A percentile compares a stretch with the other conserved stretches of the same genome.
Evolutionary conservation across 2,329 filamentous ascomycete species (phyloP).

Genomic region (Tolypocladium nubicola): DNA sequence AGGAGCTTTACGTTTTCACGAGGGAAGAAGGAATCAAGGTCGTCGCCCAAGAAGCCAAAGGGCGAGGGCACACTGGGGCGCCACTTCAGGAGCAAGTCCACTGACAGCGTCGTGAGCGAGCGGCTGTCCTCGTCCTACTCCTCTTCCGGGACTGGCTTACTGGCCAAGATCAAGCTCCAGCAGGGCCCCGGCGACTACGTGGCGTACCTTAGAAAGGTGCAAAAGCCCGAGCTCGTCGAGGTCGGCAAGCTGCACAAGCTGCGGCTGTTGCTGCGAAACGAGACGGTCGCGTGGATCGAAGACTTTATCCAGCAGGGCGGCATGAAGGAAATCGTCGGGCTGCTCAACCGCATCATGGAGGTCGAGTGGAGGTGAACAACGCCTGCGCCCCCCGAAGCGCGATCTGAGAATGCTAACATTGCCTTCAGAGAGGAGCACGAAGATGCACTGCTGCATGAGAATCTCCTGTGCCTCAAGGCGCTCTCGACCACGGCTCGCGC

Average conservation of each 20-base stretch:
- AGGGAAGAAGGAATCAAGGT: constrained; percentile 49
- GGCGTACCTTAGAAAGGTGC: constrained; percentile 68
- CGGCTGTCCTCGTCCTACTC: constrained; percentile 40
- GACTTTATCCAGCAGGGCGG: constrained; percentile 81
- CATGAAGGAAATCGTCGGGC: constrained; percentile 79
- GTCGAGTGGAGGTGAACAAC: constrained; percentile 76
- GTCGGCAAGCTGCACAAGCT: constrained; percentile 95
- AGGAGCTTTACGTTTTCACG: constrained; percentile 68
- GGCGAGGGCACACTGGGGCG: constrained; percentile 51
- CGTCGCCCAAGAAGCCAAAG: constrained; percentile 66
- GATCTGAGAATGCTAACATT: constrained; percentile 7
- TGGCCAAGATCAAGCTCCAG: constrained; percentile 62
- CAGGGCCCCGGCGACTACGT: constrained; percentile 78
- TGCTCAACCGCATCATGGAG: constrained; percentile 85
- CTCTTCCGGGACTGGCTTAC: constrained; percentile 44
- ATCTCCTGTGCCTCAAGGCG: constrained; percentile 85
- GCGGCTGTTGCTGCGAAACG: constrained; percentile 77
- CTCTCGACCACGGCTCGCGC: constrained; percentile 86
- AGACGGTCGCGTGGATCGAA: constrained; percentile 93
- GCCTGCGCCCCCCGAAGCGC: not conserved
- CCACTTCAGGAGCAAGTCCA: constrained; percentile 61
- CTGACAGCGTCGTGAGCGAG: constrained; percentile 55
- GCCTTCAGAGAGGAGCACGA: constrained; percentile 77
- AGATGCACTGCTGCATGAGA: constrained; percentile 84
- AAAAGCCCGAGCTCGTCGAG: constrained; percentile 73